These are phyloP conservation scores for Neostapfia colusana DNA, from an alignment of 176 grass and related monocot species.

Conservation along the genomic window DNA sequence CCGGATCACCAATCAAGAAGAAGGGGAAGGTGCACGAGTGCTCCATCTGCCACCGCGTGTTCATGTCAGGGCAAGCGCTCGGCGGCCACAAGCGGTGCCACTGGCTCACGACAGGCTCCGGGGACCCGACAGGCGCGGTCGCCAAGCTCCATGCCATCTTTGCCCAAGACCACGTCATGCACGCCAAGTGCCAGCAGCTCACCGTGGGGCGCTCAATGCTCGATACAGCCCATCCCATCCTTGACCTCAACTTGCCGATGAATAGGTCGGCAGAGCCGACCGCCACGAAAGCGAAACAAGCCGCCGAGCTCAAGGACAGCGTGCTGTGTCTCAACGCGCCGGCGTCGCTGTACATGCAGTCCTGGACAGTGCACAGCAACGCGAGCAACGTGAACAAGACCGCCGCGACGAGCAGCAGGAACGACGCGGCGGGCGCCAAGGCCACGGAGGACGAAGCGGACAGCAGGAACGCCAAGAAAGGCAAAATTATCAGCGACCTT, in stretches of 20 bases:
- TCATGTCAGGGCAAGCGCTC: slow-evolving; percentile 82
- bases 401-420: slow-evolving; percentile 31
- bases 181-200: slow-evolving; percentile 44
- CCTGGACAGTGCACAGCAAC: slow-evolving; percentile 1
- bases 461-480: slow-evolving; percentile 50
- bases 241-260: slow-evolving; percentile 62
- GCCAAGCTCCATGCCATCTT: slow-evolving; percentile 42
- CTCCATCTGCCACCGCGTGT: slow-evolving; percentile 82
- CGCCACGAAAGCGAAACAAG: not conserved
- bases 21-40: slow-evolving; percentile 87
- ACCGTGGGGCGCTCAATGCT: slow-evolving; percentile 43
- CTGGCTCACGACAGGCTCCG: slow-evolving; percentile 56
- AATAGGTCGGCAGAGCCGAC: slow-evolving; percentile 9
- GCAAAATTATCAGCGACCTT: slow-evolving; percentile 55
- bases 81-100: slow-evolving; percentile 92
- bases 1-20: slow-evolving; percentile 45
- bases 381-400: slow-evolving; percentile 41
- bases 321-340: slow-evolving; percentile 47
- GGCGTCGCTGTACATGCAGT: slow-evolving; percentile 49
- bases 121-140: slow-evolving; percentile 23
- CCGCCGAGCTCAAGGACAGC: slow-evolving; percentile 13
- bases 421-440: slow-evolving; percentile 16
- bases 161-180: slow-evolving; percentile 38
- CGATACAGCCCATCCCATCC: not conserved
- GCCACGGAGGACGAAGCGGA: slow-evolving; percentile 69